Percentiles rank a stretch among this genome's conserved stretches.
Conservation (phyloP, 192 early-diverging fungal genomes). For the Rhizoclosmatium globosum region DNA sequence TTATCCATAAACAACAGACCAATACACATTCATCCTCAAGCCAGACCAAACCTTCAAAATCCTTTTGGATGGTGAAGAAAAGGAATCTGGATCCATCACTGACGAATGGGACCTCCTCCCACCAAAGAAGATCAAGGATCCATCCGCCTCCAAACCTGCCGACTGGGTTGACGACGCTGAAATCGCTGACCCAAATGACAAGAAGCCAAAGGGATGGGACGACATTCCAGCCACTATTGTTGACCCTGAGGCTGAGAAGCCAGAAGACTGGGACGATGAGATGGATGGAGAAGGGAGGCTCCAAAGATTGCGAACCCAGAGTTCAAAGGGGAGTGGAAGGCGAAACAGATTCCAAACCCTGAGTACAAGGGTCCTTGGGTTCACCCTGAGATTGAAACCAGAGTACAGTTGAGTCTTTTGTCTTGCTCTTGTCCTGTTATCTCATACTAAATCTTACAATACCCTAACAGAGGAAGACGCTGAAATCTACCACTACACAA, state of each 20-base stretch:
- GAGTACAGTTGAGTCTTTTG: slow-evolving; percentile 41
- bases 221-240: slow-evolving; percentile 80
- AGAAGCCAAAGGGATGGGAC: slow-evolving; percentile 79
- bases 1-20: slow-evolving; percentile 29
- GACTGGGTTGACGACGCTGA: slow-evolving; percentile 60
- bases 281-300: slow-evolving; percentile 58
- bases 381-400: slow-evolving; percentile 56
- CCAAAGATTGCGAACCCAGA: slow-evolving; percentile 57
- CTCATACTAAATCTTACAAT: not conserved
- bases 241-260: slow-evolving; percentile 84
- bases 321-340: slow-evolving; percentile 49
- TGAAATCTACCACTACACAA: slow-evolving; percentile 41
- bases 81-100: slow-evolving; percentile 47
- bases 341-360: slow-evolving; percentile 57
- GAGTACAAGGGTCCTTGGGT: slow-evolving; percentile 58
- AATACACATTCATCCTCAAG: slow-evolving; percentile 58
- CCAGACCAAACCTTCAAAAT: slow-evolving; percentile 60
- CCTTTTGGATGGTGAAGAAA: slow-evolving; percentile 50
- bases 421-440: not conserved
- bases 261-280: slow-evolving; percentile 85
- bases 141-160: slow-evolving; percentile 42
- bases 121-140: slow-evolving; percentile 53
- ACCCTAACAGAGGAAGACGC: slow-evolving; percentile 38
- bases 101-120: slow-evolving; percentile 61
- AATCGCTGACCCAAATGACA: slow-evolving; percentile 77